These are phyloP conservation scores for Schizosaccharomyces lindneri DNA, from an alignment of 805 yeast species.

Conservation along the genomic window DNA sequence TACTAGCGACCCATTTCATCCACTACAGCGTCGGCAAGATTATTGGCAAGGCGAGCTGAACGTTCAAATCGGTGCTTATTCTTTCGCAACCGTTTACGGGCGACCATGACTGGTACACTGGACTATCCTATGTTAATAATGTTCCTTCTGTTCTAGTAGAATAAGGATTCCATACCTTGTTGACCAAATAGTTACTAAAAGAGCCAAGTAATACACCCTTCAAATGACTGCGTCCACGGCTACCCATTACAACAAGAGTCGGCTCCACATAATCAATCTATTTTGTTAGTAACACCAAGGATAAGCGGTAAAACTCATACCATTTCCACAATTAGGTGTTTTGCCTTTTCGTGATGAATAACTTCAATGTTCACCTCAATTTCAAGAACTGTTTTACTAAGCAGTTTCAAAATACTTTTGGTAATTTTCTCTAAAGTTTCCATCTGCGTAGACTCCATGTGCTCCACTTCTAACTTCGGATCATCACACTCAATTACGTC, in stretches of 20 bases:
- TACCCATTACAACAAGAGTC: constrained; percentile 49
- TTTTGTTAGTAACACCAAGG: background rate
- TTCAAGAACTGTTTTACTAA: constrained; percentile 42
- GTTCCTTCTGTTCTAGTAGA: background rate
- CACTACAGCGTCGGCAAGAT: constrained; percentile 8
- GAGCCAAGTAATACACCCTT: constrained; percentile 55
- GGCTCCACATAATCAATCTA: constrained; percentile 43
- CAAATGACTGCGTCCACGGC: constrained; percentile 45
- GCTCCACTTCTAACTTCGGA: constrained; percentile 7
- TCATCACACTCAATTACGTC: constrained; percentile 16
- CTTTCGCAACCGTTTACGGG: constrained; percentile 44
- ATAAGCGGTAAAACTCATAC: background rate
- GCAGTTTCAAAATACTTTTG: constrained; percentile 18
- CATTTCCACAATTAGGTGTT: constrained; percentile 43
- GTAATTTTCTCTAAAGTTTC: constrained; percentile 18
- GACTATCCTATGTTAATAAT: constrained; percentile 12
- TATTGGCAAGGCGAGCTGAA: constrained; percentile 17
- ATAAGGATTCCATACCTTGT: constrained; percentile 16
- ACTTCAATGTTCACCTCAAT: constrained; percentile 52
- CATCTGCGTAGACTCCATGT: constrained; percentile 18
- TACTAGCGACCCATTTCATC: background rate
- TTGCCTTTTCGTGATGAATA: constrained; percentile 50
- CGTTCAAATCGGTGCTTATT: constrained; percentile 25
- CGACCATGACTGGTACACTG: constrained; percentile 61
- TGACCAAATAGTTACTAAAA: constrained; percentile 44